Base-by-base conservation (phyloP, 495 filamentous ascomycete genomes). In the Paragyromitra xinjiangensis region DNA sequence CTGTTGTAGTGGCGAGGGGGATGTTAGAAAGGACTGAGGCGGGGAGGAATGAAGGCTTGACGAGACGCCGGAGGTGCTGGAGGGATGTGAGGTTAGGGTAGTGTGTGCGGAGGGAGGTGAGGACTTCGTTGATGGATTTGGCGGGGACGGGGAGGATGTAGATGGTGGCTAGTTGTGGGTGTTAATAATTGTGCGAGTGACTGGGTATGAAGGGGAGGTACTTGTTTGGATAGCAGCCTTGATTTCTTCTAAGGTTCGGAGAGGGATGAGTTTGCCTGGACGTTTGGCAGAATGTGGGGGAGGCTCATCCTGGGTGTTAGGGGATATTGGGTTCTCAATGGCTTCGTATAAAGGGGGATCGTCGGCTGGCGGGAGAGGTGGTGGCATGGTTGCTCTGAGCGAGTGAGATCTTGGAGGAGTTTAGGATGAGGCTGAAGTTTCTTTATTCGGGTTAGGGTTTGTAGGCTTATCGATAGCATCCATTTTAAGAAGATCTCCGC, bases 51-150 rank as follows among this genome's bases (percentile, higher is more conserved):
- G 87, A 86, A 37, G 86, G 88, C 82, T 93, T 95, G 56, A 90
- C 90, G 71, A 95, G 92, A 64, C 94, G 89, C 56, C 93, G 90
- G 22, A 98, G 88, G 83, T 99, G 95, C 81, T 88, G 87, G 42
- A 94, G 85, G 11, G 75, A 45, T 73, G 91, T 88, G 6, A 72
- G 6, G 34, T 67, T 63, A 19, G 78, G 69, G 65, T 74, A 11
- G 16, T 72, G 26, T 1, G 44, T 50, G 50, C 77, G 55, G 42
- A 85, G 86, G 73, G 82, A 90, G 87, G 83, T 84, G 69, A 91
- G 83, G 53, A 87, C 83, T 51, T 82, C 81, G 79, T 88, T 89
- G 37, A 87, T 86, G 40, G 82, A 78, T 79, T 88, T 89, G 34
- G 85, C 83, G 5, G 87, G 88, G 24, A 87, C 86, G 50, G 86